A percentile compares a stretch with the other conserved stretches of the same genome.
These are phyloP conservation scores for Candida sojae DNA, from an alignment of 1,139 yeast genomes.

Conservation along the genomic window DNA sequence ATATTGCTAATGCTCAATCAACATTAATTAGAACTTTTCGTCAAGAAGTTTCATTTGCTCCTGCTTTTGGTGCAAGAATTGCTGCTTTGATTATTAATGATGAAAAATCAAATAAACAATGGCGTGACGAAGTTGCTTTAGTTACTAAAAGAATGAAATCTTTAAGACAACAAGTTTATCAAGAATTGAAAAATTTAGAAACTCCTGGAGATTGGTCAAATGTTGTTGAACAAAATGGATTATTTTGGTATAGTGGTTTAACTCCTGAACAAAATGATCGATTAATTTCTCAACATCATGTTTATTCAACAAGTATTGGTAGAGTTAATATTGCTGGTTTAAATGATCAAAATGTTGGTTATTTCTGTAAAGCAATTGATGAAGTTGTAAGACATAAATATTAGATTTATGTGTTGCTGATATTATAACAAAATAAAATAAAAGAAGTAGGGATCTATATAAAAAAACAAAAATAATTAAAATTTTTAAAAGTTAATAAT, in stretches of 20 bases:
- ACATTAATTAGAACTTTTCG: constrained; percentile 35
- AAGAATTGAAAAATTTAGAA: constrained; percentile 28
- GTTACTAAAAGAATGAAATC: constrained; percentile 31
- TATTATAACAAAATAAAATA: too few species aligned
- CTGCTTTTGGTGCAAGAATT: constrained; percentile 48
- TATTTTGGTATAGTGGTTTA: constrained; percentile 48
- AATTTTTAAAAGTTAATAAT: too few species aligned
- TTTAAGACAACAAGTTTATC: constrained; percentile 28
- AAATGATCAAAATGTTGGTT: constrained; percentile 35
- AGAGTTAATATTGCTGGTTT: constrained; percentile 49
- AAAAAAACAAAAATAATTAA: too few species aligned
- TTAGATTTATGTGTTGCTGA: not conserved
- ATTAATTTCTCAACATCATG: constrained; percentile 34
- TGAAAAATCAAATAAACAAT: constrained; percentile 25
- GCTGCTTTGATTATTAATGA: constrained; percentile 30
- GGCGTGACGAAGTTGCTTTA: constrained; percentile 37
- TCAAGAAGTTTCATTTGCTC: constrained; percentile 45
- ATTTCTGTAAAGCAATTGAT: constrained; percentile 38
- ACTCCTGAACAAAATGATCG: constrained; percentile 30
- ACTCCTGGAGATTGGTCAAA: constrained; percentile 49
- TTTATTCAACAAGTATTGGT: constrained; percentile 39
- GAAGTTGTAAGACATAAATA: constrained; percentile 31
- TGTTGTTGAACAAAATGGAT: constrained; percentile 38
- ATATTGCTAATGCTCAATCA: constrained; percentile 23
- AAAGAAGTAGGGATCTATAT: too few species aligned